Conservation (phyloP, 305 asterid species). For the Caryopteris hybrid region DNA sequence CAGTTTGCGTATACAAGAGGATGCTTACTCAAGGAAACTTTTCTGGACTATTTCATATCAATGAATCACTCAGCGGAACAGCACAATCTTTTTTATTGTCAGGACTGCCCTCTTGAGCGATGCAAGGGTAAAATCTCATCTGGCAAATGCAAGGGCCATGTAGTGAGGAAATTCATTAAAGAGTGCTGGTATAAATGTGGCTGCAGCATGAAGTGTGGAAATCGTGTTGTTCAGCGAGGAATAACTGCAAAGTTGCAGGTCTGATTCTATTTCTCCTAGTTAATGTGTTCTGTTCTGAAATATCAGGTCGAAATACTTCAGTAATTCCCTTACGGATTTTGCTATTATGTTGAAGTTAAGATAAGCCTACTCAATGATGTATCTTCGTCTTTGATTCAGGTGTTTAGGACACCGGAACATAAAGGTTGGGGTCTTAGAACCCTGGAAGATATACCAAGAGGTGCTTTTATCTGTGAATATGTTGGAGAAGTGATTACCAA, state of each 20-base stretch:
- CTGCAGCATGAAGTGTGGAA: slow-evolving; percentile 55
- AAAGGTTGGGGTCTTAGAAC: slow-evolving; percentile 62
- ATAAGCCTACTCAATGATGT: too few species aligned
- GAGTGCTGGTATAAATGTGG: slow-evolving; percentile 83
- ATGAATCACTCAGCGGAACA: slow-evolving; percentile 35
- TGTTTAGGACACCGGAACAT: slow-evolving; percentile 40
- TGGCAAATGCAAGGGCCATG: slow-evolving; percentile 59
- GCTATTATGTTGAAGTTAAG: too few species aligned
- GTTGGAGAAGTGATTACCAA: slow-evolving; percentile 52
- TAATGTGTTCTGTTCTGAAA: neutral
- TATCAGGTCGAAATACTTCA: neutral
- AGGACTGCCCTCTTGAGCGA: slow-evolving; percentile 59
- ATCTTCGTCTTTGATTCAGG: slow-evolving; percentile 41
- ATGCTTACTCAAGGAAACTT: slow-evolving; percentile 45
- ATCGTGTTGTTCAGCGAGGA: slow-evolving; percentile 72
- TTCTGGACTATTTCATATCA: slow-evolving; percentile 41
- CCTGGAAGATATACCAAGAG: slow-evolving; percentile 51
- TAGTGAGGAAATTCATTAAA: slow-evolving; percentile 54
- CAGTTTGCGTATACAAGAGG: slow-evolving; percentile 52
- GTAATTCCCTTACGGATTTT: too few species aligned
- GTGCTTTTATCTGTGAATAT: slow-evolving; percentile 55
- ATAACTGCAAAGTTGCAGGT: slow-evolving; percentile 58
- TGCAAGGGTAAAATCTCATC: slow-evolving; percentile 28
- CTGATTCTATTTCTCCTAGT: neutral
- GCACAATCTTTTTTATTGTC: slow-evolving; percentile 41